phyloP scores from a whole-genome alignment of 177 flowering plant species.

The Vitis hybrid region DNA sequence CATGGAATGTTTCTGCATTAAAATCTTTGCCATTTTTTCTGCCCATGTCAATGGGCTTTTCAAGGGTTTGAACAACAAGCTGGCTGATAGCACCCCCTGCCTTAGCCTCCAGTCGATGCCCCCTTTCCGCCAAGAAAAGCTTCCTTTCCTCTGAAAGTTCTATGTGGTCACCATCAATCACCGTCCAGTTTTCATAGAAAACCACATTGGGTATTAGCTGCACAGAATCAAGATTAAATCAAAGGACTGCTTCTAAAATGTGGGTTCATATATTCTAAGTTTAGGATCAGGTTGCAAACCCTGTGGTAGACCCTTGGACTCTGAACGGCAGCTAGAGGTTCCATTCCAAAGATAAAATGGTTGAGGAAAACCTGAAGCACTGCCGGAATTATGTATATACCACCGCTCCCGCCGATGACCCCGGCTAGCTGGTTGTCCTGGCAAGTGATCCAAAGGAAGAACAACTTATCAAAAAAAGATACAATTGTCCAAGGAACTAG shows the following conservation, averaged over 20 bases:
- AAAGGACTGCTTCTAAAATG: neutral
- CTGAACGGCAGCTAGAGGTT: slow-evolving; percentile 69
- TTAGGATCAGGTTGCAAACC: slow-evolving; percentile 30
- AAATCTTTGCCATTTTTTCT: slow-evolving; percentile 25
- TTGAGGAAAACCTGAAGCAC: slow-evolving; percentile 78
- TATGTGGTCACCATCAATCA: slow-evolving; percentile 70
- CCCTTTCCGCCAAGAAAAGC: slow-evolving; percentile 60
- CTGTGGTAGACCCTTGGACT: slow-evolving; percentile 78
- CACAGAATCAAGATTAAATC: slow-evolving; percentile 17
- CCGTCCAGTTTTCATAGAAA: slow-evolving; percentile 72
- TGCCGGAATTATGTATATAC: slow-evolving; percentile 70
- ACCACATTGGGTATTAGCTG: slow-evolving; percentile 86
- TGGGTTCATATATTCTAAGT: neutral
- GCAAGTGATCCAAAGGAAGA: slow-evolving; percentile 4
- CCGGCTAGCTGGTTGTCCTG: slow-evolving; percentile 77
- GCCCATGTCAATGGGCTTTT: slow-evolving; percentile 23
- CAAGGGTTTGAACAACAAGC: slow-evolving; percentile 66
- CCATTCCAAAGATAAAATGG: slow-evolving; percentile 67
- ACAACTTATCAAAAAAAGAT: neutral
- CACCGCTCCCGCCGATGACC: slow-evolving; percentile 89
- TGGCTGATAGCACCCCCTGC: slow-evolving; percentile 71
- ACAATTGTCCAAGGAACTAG: neutral
- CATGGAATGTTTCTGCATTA: slow-evolving; percentile 26
- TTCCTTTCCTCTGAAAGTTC: slow-evolving; percentile 53
- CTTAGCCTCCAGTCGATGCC: slow-evolving; percentile 53